A percentile compares a stretch with the other conserved stretches of the same genome.
Evolutionary conservation across 208 protist species (phyloP).

Genomic region (Trypanosoma brucei): DNA sequence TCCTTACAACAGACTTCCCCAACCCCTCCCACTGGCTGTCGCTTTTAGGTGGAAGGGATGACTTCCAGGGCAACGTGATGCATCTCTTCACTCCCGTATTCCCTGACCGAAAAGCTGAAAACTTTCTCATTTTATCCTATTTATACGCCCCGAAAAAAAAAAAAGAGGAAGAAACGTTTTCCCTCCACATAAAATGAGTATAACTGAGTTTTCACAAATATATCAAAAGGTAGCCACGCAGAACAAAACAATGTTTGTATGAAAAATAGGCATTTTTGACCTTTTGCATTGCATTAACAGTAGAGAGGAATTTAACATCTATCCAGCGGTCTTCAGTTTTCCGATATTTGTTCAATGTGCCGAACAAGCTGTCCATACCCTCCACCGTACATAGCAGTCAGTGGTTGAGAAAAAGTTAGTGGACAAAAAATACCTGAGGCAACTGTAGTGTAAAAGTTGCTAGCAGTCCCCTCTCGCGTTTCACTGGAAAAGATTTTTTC

Average conservation of each 20-base stretch:
- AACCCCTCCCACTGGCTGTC: constrained; percentile 47
- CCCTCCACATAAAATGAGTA: no score
- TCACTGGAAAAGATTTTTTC: constrained; percentile 21
- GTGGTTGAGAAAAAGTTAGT: not conserved
- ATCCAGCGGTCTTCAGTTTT: not conserved
- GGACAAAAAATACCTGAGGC: not conserved
- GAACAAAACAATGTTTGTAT: no score
- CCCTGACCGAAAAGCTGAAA: constrained; percentile 7
- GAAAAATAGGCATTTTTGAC: no score
- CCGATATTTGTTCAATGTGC: constrained; percentile 1
- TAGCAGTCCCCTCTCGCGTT: constrained; percentile 1
- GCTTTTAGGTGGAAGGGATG: constrained; percentile 27
- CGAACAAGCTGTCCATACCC: constrained; percentile 16
- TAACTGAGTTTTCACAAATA: no score
- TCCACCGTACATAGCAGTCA: constrained; percentile 1
- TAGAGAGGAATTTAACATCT: not conserved
- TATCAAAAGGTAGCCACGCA: no score
- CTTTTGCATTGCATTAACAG: no score
- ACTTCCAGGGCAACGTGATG: constrained; percentile 48
- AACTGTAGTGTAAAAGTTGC: not conserved
- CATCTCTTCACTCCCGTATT: constrained; percentile 7
- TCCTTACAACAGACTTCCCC: constrained; percentile 52
- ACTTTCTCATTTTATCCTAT: constrained; percentile 13
- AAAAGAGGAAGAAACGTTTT: no score
- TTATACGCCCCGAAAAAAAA: no score